Evolutionary conservation across 306 rosid species (phyloP), one percentile per base, ranked within the genome.

Genomic region (Boehmeria nivea): DNA sequence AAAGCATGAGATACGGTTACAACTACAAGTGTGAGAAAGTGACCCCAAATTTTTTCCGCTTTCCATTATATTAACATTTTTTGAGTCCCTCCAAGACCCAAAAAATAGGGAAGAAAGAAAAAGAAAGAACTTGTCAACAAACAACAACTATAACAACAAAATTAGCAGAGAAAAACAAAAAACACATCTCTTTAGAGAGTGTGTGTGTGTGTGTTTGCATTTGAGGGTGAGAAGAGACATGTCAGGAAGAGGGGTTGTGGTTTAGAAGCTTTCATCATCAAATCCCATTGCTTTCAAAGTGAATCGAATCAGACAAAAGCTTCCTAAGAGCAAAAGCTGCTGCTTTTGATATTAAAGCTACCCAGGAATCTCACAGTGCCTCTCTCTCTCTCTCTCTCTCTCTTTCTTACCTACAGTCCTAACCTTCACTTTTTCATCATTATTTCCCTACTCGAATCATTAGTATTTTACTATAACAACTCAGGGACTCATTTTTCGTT

Each of bases 271-370:
- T 66, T 81, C 70, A 78, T 80, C 72, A 78, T 76, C 83, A 72
- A 66, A 66, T 74, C 77, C n/a, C 85, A 66, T 73, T 83, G 89
- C 87, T 77, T 86, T 89, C 80, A 80, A 83, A 69, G 79, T 33
- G 73, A 89, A 86, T 77, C 61, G 77, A 77, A 90, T 81, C 88
- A 81, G 88, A 86, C 90, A 86, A 89, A 77, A 81, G 94, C 87
- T 83, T 77, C 15, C 4, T 34, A 33, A 51, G 85, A 68, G 80
- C 69, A 79, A 81, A 88, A 84, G 89, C 79, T 75, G 78, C 59
- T 77, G 78, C 82, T 75, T 85, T 81, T 63, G 71, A 65, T 36
- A 66, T 66, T 64, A 77, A 76, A 85, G 88, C 75, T 31, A 59
- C 68, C 70, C 84, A 81, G 83, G 97, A 86, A 84, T 90, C 91